Percentiles rank a stretch among this genome's conserved stretches.
These are phyloP conservation scores for Pythium rhizo-oryzae DNA, from an alignment of 352 stramenopile genomes.

Conservation along the genomic window DNA sequence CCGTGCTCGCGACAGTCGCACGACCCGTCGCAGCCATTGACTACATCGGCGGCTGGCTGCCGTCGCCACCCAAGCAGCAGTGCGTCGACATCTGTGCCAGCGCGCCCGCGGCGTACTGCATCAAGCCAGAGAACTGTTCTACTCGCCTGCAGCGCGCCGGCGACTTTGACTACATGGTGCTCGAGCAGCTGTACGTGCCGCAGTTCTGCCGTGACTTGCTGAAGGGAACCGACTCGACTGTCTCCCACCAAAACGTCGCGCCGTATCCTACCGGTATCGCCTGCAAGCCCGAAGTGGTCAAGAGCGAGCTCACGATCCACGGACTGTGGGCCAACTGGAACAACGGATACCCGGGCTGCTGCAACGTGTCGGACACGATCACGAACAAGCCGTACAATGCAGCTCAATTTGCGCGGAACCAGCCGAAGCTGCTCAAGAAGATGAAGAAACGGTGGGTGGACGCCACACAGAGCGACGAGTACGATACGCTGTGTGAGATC, in stretches of 20 bases:
- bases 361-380: conserved; percentile 64
- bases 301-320: conserved; percentile 74
- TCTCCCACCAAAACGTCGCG: conserved; percentile 80
- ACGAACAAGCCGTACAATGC: conserved; percentile 67
- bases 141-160: conserved; percentile 41
- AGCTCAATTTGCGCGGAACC: conserved; percentile 41
- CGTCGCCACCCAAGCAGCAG: conserved; percentile 44
- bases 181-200: conserved; percentile 80
- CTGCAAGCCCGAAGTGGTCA: conserved; percentile 45
- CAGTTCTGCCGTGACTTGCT: conserved; percentile 84
- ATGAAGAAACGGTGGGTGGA: conserved; percentile 75
- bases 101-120: conserved; percentile 31
- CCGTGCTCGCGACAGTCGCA: not conserved
- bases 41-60: conserved; percentile 65
- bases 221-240: conserved; percentile 65
- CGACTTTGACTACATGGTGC: conserved; percentile 77
- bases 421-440: conserved; percentile 46
- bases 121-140: no score
- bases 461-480: conserved; percentile 46
- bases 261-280: conserved; percentile 52
- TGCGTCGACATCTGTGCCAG: conserved; percentile 77
- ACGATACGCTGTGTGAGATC: conserved; percentile 74
- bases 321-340: conserved; percentile 81
- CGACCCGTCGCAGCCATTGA: conserved; percentile 33
- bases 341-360: conserved; percentile 71